These are phyloP conservation scores for Ascoidea asiatica DNA, from an alignment of 805 yeast species.

Conservation along the genomic window DNA sequence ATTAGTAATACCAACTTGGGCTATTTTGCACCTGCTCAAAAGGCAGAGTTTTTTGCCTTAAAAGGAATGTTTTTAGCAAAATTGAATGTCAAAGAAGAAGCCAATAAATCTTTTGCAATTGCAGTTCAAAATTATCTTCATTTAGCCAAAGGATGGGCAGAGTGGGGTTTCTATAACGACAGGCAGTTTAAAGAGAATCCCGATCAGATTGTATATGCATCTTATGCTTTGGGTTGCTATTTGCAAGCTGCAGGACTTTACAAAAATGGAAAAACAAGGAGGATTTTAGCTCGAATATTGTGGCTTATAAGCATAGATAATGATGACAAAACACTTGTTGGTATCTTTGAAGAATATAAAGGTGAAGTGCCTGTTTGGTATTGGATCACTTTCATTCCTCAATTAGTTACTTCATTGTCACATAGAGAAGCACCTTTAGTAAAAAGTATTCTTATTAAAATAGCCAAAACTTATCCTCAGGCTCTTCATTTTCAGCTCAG, in stretches of 20 bases:
- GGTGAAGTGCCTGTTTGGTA: constrained; percentile 99
- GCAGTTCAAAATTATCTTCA: constrained; percentile 94
- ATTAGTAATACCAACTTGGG: constrained; percentile 93
- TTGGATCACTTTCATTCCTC: constrained; percentile 97
- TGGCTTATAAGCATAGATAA: constrained; percentile 94
- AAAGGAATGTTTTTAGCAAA: constrained; percentile 97
- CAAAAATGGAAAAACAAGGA: constrained; percentile 83
- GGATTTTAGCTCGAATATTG: constrained; percentile 73
- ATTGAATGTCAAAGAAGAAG: constrained; percentile 81
- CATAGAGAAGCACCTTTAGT: constrained; percentile 86
- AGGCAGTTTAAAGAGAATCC: constrained; percentile 75
- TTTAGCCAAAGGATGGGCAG: constrained; percentile 98
- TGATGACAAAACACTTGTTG: constrained; percentile 61
- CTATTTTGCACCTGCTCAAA: constrained; percentile 93
- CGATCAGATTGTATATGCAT: constrained; percentile 68
- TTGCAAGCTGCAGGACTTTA: constrained; percentile 95
- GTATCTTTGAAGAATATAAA: constrained; percentile 81
- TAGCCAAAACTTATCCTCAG: constrained; percentile 95
- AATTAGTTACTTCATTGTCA: constrained; percentile 75
- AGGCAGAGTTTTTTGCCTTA: constrained; percentile 93
- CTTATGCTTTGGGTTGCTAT: constrained; percentile 90
- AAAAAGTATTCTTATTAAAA: constrained; percentile 74
- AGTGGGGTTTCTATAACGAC: constrained; percentile 97
- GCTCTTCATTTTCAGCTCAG: constrained; percentile 92
- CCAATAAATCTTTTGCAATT: constrained; percentile 95